Evolutionary conservation across 1,139 yeast species (phyloP), one percentile per base, ranked within the genome.

Genomic region (Kodamaea arcana): DNA sequence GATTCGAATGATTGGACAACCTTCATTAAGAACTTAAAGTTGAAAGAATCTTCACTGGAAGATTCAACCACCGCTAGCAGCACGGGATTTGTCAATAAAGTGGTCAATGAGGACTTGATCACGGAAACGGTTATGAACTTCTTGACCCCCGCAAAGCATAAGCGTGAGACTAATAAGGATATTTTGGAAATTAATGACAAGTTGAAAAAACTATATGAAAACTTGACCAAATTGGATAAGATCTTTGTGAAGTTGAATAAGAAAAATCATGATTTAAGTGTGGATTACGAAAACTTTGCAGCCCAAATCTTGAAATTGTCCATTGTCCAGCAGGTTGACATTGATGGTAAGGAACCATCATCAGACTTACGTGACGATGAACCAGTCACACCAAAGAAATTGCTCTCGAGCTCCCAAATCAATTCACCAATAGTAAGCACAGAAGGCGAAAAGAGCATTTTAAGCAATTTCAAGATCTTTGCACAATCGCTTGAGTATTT

Each of bases 71-170:
- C 35, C 2, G 17, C 43, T 24, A 59, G 53, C 26, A 48, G 16
- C 4, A 12, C 46, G 15, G 56, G 55, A 11, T 46, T 65, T 42
- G 70, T 69, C 15, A 64, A 65, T 25, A 65, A 62, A 39, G 74
- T 69, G 4, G 75, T 69, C 21, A 69, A 69, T 41, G 71, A 82
- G 42, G 94, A 83, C 32, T 67, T 81, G 7, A 60, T 84, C 15
- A 81, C 95, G 0, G 98, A 92, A 52, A 83, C 86, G 1, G 79
- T 92, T 26, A 83, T 92, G 82, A 92, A 92, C 54, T 95, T 95
- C 20, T 84, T 92, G 50, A 82, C 94, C 35, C 80, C 88, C 12
- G 78, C 87, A 6, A 69, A 69, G 47, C 73, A 69, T 46, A 80
- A 80, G 48, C 70, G 78, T 24, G 94, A 83, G 46, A 76, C 78